Evolutionary conservation across 2,329 filamentous ascomycete genomes (phyloP).

Genomic region (Thielaviopsis populi): DNA sequence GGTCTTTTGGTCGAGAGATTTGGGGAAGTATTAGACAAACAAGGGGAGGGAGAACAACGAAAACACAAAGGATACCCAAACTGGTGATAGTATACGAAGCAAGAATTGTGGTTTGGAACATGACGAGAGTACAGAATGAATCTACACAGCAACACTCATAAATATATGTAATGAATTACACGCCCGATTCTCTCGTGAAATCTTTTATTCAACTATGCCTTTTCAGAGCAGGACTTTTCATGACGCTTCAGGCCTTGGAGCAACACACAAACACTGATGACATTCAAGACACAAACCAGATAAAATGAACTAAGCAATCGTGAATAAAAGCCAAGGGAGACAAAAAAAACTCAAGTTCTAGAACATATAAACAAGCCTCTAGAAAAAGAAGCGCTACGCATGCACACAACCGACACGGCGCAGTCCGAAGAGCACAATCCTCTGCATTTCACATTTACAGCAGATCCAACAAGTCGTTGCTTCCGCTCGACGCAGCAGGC

Average conservation of each 20-base stretch:
- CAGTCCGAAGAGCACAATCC: not conserved
- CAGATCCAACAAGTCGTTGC: conserved; percentile 36
- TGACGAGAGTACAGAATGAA: not conserved
- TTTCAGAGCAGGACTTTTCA: not conserved
- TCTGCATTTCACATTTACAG: conserved; percentile 22
- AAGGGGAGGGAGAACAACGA: not conserved
- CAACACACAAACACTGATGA: not conserved
- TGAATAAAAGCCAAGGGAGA: not conserved
- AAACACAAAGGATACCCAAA: conserved; percentile 9
- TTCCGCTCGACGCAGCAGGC: conserved; percentile 24
- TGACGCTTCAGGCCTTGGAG: not conserved
- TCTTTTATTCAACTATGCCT: not conserved
- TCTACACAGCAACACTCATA: not conserved
- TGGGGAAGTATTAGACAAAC: too few species aligned
- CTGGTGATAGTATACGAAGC: not conserved
- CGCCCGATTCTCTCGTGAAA: not conserved
- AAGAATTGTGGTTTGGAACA: not conserved
- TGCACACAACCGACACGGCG: not conserved
- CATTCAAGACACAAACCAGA: not conserved
- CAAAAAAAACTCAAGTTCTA: not conserved
- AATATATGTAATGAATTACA: not conserved
- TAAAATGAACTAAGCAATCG: not conserved
- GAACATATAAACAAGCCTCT: not conserved
- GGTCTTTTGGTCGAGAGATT: not conserved
- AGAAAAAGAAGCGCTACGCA: not conserved